Evolutionary conservation across 2,329 filamentous ascomycete species (phyloP), one percentile per base, ranked within the genome.

Genomic region (Cryphonectria naterciae): DNA sequence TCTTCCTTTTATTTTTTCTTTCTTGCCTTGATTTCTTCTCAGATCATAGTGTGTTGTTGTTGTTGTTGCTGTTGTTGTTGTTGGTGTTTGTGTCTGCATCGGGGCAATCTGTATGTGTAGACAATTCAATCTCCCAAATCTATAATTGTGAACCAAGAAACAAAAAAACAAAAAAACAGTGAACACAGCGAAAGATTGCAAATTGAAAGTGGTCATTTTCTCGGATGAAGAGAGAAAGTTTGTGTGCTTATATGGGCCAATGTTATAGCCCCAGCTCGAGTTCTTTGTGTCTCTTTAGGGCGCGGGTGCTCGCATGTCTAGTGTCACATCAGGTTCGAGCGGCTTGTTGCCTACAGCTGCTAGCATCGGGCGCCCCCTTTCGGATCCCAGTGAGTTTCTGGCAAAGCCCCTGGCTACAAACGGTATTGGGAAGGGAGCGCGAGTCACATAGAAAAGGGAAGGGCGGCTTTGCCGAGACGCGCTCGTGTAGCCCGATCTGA

Each of bases 401-500:
- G 41, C 62, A 65, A 32, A 22, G 41, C 28, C 22, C n/a, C 13
- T 56, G 37, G 39, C 54, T 37, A 67, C 11, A 67, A 54, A 60
- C 17, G 35, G 15, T 28, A 60, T 67, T 46, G 65, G 43, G 7
- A 58, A 58, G 1, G 19, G 13, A 15, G 39, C 17, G 28, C 13
- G n/a, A n/a, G 28, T 37, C 7, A 25, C 25, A 56, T 2, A 17
- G 22, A 19, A 22, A 35, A 11, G n/a, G 32, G 28, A 61, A 58
- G 41, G 62, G 56, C 56, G 37, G n/a, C 22, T 32, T 25, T 62
- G 43, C 49, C 60, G 35, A 63, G 63, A 32, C 13, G 46, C 54
- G 46, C 54, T n/a, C 67, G 56, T n/a, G 60, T 60, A 32, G 46
- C 67, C 67, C 67, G 32, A 64, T 54, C 35, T 25, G 58, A 35